Evolutionary conservation across 768 basidiomycete species (phyloP), one percentile per base, ranked within the genome.

Genomic region (Panus rudis): DNA sequence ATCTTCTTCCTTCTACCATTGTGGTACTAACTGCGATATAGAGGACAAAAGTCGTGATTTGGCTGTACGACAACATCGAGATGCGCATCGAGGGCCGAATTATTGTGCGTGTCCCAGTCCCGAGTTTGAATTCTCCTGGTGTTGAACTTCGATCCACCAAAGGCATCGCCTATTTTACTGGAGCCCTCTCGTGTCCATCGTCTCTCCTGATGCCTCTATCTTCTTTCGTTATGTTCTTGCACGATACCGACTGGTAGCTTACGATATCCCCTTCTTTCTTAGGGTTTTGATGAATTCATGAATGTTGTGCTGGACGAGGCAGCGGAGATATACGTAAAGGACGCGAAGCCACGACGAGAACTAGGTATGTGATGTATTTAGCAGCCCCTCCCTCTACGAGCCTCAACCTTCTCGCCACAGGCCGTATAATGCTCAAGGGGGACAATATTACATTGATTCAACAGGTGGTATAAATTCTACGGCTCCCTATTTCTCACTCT

Each of bases 221-320:
- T 28, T 45, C 41, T 41, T 45, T 21, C 23, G n/a, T 28, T 25
- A n/a, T 35, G 23, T 48, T 16, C n/a, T 16, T 27, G 12, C 32
- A 32, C 23, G 12, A 22, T 34, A 8, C 24, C 11, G 17, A 37
- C 8, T 7, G 12, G 16, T 28, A 7, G 19, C 17, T 14, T 33
- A 14, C 26, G 20, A 46, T 40, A 48, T 62, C 70, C 48, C 64
- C 32, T 14, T 28, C 33, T 27, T 31, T 32, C 41, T 45, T 42
- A 97, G 94, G 93, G 94, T 30, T 99, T 99, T 55, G 94, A 99
- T 60, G 94, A 99, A 63, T 99, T 97, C 67, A 99, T 99, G 94
- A 99, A 99, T 60, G 67, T 99, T 23, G 89, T 97, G 26, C 67
- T 99, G 19, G 94, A 99, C 53, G 89, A 96, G 38, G 91, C 93